These are phyloP conservation scores for Cymbomonas tetramitiformis DNA, from an alignment of 139 green algal species.

Conservation along the genomic window DNA sequence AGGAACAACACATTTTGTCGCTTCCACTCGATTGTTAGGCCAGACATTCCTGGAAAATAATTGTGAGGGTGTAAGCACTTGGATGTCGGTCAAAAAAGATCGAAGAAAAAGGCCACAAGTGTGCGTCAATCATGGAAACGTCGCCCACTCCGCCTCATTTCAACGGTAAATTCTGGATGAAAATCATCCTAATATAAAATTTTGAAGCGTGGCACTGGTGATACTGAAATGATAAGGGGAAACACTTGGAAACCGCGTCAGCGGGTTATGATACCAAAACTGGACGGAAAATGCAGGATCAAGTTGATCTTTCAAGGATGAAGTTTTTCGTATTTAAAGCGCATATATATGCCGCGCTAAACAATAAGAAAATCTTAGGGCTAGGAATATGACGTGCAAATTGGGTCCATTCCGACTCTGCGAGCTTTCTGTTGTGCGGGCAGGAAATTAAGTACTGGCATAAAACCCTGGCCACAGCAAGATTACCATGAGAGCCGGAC, in stretches of 20 bases:
- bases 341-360: too few species aligned
- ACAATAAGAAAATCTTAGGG: too few species aligned
- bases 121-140: not conserved
- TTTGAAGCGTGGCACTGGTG: not conserved
- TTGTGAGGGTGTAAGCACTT: too few species aligned
- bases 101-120: not conserved
- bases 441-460: not conserved
- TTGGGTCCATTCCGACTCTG: too few species aligned
- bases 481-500: conserved; percentile 61
- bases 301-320: too few species aligned
- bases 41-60: conserved; percentile 77
- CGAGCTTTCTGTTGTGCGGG: not conserved
- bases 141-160: not conserved
- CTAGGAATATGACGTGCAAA: too few species aligned
- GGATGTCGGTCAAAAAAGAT: not conserved
- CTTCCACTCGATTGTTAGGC: conserved; percentile 76
- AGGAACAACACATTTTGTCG: conserved; percentile 86
- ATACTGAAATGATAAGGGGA: not conserved
- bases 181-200: too few species aligned
- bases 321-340: too few species aligned
- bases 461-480: not conserved
- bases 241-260: too few species aligned
- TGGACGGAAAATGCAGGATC: too few species aligned
- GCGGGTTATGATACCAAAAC: too few species aligned
- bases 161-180: too few species aligned